phyloP scores from a whole-genome alignment of 495 filamentous ascomycete genomes.

The Daldinia loculata region DNA sequence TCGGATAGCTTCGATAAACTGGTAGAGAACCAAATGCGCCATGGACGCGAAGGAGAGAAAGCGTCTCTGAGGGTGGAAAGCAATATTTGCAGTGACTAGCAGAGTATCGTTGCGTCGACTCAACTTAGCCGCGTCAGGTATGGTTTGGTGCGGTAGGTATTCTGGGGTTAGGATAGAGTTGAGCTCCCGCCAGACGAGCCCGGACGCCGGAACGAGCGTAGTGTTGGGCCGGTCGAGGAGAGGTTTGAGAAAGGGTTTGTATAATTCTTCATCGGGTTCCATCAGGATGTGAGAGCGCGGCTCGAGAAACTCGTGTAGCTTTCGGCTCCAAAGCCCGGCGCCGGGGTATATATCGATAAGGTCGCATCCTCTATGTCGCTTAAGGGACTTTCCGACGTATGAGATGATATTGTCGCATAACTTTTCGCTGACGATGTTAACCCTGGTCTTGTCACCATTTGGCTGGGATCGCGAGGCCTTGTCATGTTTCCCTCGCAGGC shows the following conservation, averaged over 20 bases:
- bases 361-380: slow-evolving; percentile 72
- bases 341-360: slow-evolving; percentile 89
- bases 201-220: slow-evolving; percentile 58
- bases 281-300: slow-evolving; percentile 84
- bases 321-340: slow-evolving; percentile 74
- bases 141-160: slow-evolving; percentile 61
- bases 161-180: slow-evolving; percentile 55
- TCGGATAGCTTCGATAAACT: slow-evolving; percentile 58
- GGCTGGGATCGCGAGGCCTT: slow-evolving; percentile 1
- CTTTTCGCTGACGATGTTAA: slow-evolving; percentile 65
- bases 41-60: slow-evolving; percentile 52
- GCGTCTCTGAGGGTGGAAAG: slow-evolving; percentile 49
- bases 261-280: slow-evolving; percentile 66
- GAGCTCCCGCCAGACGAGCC: slow-evolving; percentile 60
- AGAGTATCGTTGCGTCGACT: slow-evolving; percentile 68
- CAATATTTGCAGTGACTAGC: slow-evolving; percentile 70
- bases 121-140: slow-evolving; percentile 38
- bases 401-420: slow-evolving; percentile 63
- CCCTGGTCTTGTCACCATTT: slow-evolving; percentile 44
- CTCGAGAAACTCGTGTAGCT: slow-evolving; percentile 74
- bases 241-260: slow-evolving; percentile 66
- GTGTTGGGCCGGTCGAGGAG: slow-evolving; percentile 68
- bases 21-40: slow-evolving; percentile 53
- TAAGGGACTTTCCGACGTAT: slow-evolving; percentile 59
- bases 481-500: not conserved